Percentiles rank a stretch among this genome's conserved stretches.
phyloP scores from a whole-genome alignment of 768 basidiomycete genomes.

The Hirschioporus abietinus region DNA sequence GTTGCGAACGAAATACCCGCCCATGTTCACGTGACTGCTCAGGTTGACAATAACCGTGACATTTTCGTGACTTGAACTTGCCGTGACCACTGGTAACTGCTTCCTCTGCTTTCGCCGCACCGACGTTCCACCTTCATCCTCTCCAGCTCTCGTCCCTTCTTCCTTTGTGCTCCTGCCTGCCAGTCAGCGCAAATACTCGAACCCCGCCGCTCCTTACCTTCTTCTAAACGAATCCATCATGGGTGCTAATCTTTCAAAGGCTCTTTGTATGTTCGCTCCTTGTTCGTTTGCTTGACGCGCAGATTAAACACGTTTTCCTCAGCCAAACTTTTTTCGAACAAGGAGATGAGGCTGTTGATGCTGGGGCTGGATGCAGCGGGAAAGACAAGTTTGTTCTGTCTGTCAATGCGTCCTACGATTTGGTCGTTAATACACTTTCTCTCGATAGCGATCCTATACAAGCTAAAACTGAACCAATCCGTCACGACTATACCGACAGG shows the following conservation, averaged over 20 bases:
- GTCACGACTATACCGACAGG: conserved; percentile 98
- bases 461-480: conserved; percentile 97
- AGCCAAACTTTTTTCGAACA: conserved; percentile 97
- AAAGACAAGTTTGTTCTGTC: conserved; percentile 79
- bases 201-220: conserved; percentile 14
- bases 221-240: conserved; percentile 34
- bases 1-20: background rate
- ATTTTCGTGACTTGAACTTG: background rate
- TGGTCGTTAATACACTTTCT: conserved; percentile 11
- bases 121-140: background rate
- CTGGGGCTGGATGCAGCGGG: conserved; percentile 96
- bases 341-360: conserved; percentile 98
- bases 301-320: conserved; percentile 12
- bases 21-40: background rate
- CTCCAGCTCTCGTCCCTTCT: conserved; percentile 2
- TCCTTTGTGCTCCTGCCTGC: conserved; percentile 4
- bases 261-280: conserved; percentile 48
- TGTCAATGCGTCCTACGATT: conserved; percentile 10
- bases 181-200: conserved; percentile 5
- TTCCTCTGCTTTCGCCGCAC: background rate
- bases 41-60: background rate
- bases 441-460: conserved; percentile 88
- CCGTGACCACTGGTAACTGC: background rate
- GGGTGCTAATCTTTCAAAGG: conserved; percentile 87
- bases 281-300: conserved; percentile 10